phyloP scores from a whole-genome alignment of 176 grass and related monocot species.

The Cenchrus americanus region DNA sequence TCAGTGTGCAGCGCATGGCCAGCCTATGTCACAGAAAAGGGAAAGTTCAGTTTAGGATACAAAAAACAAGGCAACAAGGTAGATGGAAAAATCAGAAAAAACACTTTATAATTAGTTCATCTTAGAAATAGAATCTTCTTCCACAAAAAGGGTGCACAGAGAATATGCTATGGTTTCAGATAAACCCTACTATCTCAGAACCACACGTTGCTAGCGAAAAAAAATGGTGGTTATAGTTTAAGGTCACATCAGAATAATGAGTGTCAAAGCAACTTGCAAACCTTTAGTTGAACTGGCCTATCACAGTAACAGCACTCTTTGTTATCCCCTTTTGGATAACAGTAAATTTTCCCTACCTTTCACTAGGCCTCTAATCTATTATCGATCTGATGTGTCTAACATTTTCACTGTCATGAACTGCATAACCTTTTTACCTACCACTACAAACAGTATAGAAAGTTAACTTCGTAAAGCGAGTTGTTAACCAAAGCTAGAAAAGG shows the following conservation, averaged over 20 bases:
- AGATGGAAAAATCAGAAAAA: not conserved
- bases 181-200: constrained; percentile 30
- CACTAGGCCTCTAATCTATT: constrained; percentile 21
- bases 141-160: not conserved
- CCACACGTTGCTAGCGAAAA: constrained; percentile 34
- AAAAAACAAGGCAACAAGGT: not conserved
- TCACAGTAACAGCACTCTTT: constrained; percentile 35
- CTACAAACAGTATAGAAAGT: constrained; percentile 14
- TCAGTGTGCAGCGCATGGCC: constrained; percentile 62
- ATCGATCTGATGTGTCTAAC: constrained; percentile 16
- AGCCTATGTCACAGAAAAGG: constrained; percentile 49
- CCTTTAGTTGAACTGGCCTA: constrained; percentile 16
- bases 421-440: constrained; percentile 37
- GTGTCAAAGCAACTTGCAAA: constrained; percentile 28
- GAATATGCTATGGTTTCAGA: constrained; percentile 56
- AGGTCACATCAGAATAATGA: constrained; percentile 48
- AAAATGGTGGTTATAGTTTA: constrained; percentile 15
- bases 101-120: not conserved
- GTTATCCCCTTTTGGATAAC: constrained; percentile 23
- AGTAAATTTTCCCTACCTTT: constrained; percentile 41
- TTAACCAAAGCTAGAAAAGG: constrained; percentile 31
- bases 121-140: constrained; percentile 31
- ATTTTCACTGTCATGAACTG: constrained; percentile 39
- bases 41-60: constrained; percentile 21
- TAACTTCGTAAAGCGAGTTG: constrained; percentile 18